phyloP scores from a whole-genome alignment of 495 filamentous ascomycete species.

The Gamarada debralockiae region DNA sequence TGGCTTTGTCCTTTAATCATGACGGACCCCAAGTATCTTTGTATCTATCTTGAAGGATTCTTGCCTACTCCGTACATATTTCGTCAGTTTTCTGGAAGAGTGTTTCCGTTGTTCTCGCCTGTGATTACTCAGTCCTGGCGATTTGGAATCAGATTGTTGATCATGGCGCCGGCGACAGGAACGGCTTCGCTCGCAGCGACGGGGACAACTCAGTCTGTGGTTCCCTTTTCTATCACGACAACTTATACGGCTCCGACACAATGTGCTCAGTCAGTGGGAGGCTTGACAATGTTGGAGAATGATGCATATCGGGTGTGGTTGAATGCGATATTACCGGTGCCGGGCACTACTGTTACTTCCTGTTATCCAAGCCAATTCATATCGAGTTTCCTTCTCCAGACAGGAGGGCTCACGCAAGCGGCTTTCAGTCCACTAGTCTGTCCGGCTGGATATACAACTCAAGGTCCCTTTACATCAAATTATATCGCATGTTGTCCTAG shows the following conservation, averaged over 20 bases:
- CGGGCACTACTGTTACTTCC: conserved; percentile 15
- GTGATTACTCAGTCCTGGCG: no score
- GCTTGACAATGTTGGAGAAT: conserved; percentile 20
- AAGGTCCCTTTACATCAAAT: not conserved
- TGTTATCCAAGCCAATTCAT: conserved; percentile 22
- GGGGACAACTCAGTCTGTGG: conserved; percentile 9
- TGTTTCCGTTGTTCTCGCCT: no score
- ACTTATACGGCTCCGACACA: conserved; percentile 21
- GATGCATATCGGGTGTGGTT: conserved; percentile 19
- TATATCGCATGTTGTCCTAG: conserved; percentile 22
- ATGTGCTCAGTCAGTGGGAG: conserved; percentile 17
- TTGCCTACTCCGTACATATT: no score
- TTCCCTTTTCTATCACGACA: conserved; percentile 21
- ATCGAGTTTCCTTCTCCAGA: conserved; percentile 5
- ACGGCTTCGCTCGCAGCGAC: conserved; percentile 2
- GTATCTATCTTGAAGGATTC: no score
- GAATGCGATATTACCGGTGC: conserved; percentile 21
- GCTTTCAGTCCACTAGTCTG: conserved; percentile 18
- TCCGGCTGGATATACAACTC: conserved; percentile 15
- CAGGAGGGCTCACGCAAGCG: conserved; percentile 13
- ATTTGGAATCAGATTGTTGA: no score
- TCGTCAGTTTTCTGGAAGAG: no score
- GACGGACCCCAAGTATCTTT: no score
- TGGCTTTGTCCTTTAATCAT: no score
- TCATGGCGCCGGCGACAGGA: not conserved